These are phyloP conservation scores for carrot (Daucus carota) DNA, from an alignment of 129 eudicot genomes.

Conservation along the genomic window DH1_v3.0 NC_030385.2:831501-832000, in stretches of 20 bases:
- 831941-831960: slow-evolving; percentile 68
- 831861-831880: background rate
- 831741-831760: background rate
- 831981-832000: slow-evolving; percentile 99
- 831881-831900: background rate
- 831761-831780: background rate
- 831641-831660: background rate
- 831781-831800: background rate
- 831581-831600: background rate
- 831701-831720: background rate
- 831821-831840: background rate
- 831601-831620: background rate
- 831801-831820: background rate
- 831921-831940: slow-evolving; percentile 16
- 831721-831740: background rate
- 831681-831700: background rate
- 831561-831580: background rate
- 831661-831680: background rate
- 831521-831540: slow-evolving; percentile 1
- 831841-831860: background rate
- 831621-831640: background rate
- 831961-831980: slow-evolving; percentile 76
- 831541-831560: background rate
- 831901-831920: background rate
- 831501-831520: background rate